Evolutionary conservation across 1,284 basidiomycete genomes (phyloP), one percentile per base, ranked within the genome.

Genomic region (Marasmius fiardii): DNA sequence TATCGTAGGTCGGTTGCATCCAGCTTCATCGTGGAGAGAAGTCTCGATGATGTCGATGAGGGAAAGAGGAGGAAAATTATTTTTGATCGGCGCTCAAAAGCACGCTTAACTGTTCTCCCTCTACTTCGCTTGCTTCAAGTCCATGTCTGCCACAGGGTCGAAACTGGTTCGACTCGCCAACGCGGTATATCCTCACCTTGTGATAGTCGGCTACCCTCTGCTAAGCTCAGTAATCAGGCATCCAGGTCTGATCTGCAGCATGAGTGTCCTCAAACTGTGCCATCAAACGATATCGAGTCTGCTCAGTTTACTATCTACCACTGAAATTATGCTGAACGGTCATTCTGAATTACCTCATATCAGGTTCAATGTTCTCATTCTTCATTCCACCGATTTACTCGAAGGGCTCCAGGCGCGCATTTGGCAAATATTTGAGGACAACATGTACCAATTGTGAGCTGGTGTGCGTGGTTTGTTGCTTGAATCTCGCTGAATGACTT

Each of bases 1-100:
- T 98, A 99, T 68, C 97, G 81, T 61, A 99, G 78, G 74, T 98
- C 96, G 33, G 93, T 96, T 7, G 92, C 92, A 71, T 98, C 94
- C 53, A 98, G 82, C 78, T 93, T 95, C 94, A 98, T 96, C 55
- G 44, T 49, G 48, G 35, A 44, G 31, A 35, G 18, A 44, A 39
- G 23, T 43, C 23, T n/a, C 23, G 39, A 43, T n/a, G n/a, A n/a
- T n/a, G n/a, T n/a, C n/a, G 44, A 12, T 44, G 21, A 41, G n/a
- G 20, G 20, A 34, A 8, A 24, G 10, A 33, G 4, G 28, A 31
- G 28, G 5, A 10, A 31, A 31, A 31, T 31, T 31, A 31, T 31
- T 31, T 31, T 31, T n/a, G n/a, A n/a, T n/a, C n/a, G n/a, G n/a
- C n/a, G n/a, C n/a, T n/a, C n/a, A n/a, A n/a, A n/a, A n/a, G n/a